Conservation (phyloP, 257 asterid species). For the Przewalskia tangutica region DNA sequence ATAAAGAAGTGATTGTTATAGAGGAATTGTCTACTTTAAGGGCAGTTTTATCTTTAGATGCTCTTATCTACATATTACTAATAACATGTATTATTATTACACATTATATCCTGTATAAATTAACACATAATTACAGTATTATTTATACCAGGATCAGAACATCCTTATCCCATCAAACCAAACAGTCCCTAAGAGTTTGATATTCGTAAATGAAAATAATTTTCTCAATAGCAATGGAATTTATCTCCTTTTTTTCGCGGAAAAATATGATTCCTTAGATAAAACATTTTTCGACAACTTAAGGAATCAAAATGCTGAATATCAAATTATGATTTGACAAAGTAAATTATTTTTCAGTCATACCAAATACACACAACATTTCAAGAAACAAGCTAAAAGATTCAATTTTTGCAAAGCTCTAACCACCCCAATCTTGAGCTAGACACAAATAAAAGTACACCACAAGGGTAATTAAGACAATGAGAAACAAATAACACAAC, state of each 20-base stretch:
- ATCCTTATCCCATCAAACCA: neutral
- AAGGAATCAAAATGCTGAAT: neutral
- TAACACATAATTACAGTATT: neutral
- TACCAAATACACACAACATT: neutral
- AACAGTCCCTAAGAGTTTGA: neutral
- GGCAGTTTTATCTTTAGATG: neutral
- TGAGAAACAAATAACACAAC: neutral
- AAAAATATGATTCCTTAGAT: no score
- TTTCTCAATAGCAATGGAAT: neutral
- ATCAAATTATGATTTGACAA: neutral
- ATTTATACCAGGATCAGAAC: neutral
- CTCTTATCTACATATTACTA: neutral
- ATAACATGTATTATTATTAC: neutral
- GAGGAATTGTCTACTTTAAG: neutral
- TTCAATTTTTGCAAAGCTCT: neutral
- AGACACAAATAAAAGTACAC: neutral
- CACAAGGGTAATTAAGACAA: constrained; percentile 3
- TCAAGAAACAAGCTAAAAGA: neutral
- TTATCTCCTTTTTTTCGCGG: neutral
- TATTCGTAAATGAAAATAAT: neutral
- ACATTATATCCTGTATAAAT: neutral
- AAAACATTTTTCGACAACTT: neutral
- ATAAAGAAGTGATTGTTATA: neutral
- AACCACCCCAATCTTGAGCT: neutral
- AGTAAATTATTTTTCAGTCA: neutral